phyloP scores from a whole-genome alignment of 208 protist genomes.

The Porcisia hertigi region DNA sequence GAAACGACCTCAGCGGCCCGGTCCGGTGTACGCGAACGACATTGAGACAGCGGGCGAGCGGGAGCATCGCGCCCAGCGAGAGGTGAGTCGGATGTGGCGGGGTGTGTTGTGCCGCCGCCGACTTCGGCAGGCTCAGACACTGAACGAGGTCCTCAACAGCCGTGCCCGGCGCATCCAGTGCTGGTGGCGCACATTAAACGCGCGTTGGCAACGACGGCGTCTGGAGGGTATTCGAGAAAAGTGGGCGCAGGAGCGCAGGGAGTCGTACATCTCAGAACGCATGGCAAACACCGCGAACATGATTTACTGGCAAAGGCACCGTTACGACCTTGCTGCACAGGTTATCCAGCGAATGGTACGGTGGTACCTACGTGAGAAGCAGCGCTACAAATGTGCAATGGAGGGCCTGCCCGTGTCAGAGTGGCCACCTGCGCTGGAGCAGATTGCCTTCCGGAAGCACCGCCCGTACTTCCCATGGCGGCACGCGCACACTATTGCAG shows the following conservation, averaged over 20 bases:
- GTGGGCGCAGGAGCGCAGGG: constrained; percentile 50
- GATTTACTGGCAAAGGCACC: constrained; percentile 77
- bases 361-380: constrained; percentile 53
- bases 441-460: constrained; percentile 32
- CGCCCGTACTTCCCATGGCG: constrained; percentile 78
- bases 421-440: constrained; percentile 38
- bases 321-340: constrained; percentile 66
- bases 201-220: constrained; percentile 36
- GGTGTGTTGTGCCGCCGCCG: constrained; percentile 73
- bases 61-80: constrained; percentile 67
- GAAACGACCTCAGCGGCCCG: constrained; percentile 44
- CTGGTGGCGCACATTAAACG: constrained; percentile 71
- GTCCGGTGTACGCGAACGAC: constrained; percentile 53
- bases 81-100: constrained; percentile 77
- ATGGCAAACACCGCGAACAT: constrained; percentile 52
- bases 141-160: constrained; percentile 43
- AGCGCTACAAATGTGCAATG: constrained; percentile 15
- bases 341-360: constrained; percentile 67
- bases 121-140: constrained; percentile 46
- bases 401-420: constrained; percentile 29
- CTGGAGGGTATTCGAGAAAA: constrained; percentile 41
- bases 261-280: constrained; percentile 42
- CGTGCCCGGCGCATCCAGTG: constrained; percentile 74
- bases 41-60: constrained; percentile 48
- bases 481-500: background rate